Percentiles rank a stretch among this genome's conserved stretches.
Conservation (phyloP, 2,329 filamentous ascomycete species). For the Tolypocladium tropicale region DNA sequence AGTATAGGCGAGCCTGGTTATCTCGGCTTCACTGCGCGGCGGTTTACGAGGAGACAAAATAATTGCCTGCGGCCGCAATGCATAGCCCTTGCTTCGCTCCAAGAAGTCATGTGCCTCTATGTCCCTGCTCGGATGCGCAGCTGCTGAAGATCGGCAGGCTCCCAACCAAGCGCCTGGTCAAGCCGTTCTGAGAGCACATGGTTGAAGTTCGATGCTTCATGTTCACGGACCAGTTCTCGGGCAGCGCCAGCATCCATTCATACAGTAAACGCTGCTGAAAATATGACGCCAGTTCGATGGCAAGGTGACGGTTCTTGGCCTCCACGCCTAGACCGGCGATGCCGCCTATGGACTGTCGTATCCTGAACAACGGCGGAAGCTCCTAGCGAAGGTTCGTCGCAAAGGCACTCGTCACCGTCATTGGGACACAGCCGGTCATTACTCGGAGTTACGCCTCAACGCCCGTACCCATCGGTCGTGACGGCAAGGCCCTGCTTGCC, state of each 20-base stretch:
- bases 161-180: constrained; percentile 26
- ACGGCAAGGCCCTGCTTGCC: constrained; percentile 21
- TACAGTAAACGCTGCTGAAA: constrained; percentile 5
- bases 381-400: constrained; percentile 18
- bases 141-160: constrained; percentile 25
- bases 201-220: constrained; percentile 17
- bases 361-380: constrained; percentile 12
- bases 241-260: constrained; percentile 8
- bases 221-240: constrained; percentile 30
- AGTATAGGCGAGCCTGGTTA: constrained; percentile 19
- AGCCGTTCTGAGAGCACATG: constrained; percentile 23
- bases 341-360: constrained; percentile 12
- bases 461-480: constrained; percentile 25
- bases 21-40: constrained; percentile 33
- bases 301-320: constrained; percentile 15
- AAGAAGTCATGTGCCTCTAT: constrained; percentile 13
- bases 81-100: constrained; percentile 15
- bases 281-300: constrained; percentile 19
- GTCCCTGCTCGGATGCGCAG: constrained; percentile 11
- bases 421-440: constrained; percentile 26
- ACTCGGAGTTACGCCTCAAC: constrained; percentile 23
- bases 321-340: constrained; percentile 9
- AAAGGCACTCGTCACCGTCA: constrained; percentile 26
- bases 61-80: constrained; percentile 16
- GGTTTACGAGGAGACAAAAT: constrained; percentile 30